Evolutionary conservation across 495 filamentous ascomycete species (phyloP), one percentile per base, ranked within the genome.

Genomic region (Penicillium manginii): DNA sequence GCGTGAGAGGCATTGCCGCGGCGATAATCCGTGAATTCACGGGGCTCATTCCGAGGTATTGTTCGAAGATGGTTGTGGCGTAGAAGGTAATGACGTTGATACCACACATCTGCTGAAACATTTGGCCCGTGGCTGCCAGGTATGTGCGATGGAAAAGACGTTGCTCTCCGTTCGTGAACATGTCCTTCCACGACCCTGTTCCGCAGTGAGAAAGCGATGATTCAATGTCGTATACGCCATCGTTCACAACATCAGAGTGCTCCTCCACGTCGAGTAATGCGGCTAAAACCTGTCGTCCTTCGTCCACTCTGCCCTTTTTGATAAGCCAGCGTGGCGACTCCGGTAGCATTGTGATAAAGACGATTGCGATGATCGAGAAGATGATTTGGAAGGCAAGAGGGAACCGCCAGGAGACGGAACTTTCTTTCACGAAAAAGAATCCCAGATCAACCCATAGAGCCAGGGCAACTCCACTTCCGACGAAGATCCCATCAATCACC

Each of bases 21-120:
- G 89, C 87, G 0, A 93, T 74, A 3, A 96, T 75, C 51, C 90
- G 91, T 0, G 92, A 91, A 71, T 93, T 91, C 46, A 94, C 82
- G 60, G 94, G 88, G 22, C 70, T 71, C 3, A 87, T 68, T 4
- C 78, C 75, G 22, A 88, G 80, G 46, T 80, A 80, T 64, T 86
- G 76, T 50, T 86, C 66, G 66, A 64, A 59, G 21, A 64, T 64
- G 8, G 40, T 57, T 1, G 61, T 56, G 3, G 57, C 58, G 29
- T 67, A 64, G 39, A 55, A 59, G 0, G 64, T 61, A 49, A 67
- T 67, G 39, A 64, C 4, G 10, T 67, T 67, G 51, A 64, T 57
- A 52, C 64, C 64, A 45, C 61, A 64, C 52, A 67, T 64, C 29
- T 67, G 64, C 52, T 64, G 66, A 54, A 73, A 72, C 54, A 68